These are phyloP conservation scores for Penicillium parvum DNA, from an alignment of 495 filamentous ascomycete genomes.

Conservation along the genomic window DNA sequence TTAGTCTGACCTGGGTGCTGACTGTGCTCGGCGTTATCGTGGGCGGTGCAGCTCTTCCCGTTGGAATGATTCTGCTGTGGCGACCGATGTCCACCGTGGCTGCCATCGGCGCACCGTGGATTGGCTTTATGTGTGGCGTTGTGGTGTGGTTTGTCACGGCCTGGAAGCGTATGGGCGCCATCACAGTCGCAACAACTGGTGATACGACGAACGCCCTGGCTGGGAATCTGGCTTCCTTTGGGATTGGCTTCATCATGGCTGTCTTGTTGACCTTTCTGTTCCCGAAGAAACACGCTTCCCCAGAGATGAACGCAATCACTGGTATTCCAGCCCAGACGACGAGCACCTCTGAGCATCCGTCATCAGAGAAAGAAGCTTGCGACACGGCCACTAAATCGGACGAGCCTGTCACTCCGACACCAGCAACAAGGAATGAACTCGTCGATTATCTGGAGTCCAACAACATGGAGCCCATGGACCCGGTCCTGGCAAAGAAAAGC, in stretches of 20 bases:
- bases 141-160: constrained; percentile 35
- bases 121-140: constrained; percentile 27
- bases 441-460: constrained; percentile 35
- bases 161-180: constrained; percentile 24
- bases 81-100: constrained; percentile 33
- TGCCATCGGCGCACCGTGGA: constrained; percentile 27
- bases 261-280: constrained; percentile 30
- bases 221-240: constrained; percentile 35
- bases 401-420: neutral
- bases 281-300: constrained; percentile 22
- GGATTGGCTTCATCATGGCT: constrained; percentile 29
- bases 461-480: constrained; percentile 38
- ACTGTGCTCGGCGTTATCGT: constrained; percentile 43
- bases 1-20: constrained; percentile 45
- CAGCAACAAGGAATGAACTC: constrained; percentile 26
- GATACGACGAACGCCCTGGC: constrained; percentile 37
- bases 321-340: neutral
- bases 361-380: neutral
- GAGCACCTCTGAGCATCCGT: neutral
- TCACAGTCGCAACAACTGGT: constrained; percentile 32
- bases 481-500: constrained; percentile 25
- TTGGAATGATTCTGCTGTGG: constrained; percentile 38
- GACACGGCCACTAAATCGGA: neutral
- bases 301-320: neutral
- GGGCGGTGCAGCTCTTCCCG: constrained; percentile 38